Conservation (phyloP, 257 asterid genomes). For the Anisodus acutangulus region DNA sequence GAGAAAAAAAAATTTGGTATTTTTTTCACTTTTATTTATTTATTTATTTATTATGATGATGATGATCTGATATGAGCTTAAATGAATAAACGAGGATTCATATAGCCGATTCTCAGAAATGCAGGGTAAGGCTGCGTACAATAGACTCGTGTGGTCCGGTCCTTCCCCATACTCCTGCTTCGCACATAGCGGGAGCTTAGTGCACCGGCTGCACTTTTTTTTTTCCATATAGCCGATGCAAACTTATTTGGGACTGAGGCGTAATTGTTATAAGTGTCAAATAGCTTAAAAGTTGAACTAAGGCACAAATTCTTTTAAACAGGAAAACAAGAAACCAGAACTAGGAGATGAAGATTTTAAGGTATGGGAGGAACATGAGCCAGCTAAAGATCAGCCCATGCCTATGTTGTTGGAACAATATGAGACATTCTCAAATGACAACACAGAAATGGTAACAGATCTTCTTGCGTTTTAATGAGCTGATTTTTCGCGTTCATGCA, state of each 20-base stretch:
- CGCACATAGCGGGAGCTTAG: too few relatives aligned
- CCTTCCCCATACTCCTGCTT: too few relatives aligned
- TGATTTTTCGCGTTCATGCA: not conserved
- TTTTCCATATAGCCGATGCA: too few relatives aligned
- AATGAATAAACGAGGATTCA: too few relatives aligned
- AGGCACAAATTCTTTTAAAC: not conserved
- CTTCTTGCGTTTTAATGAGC: not conserved
- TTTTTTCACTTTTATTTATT: not conserved
- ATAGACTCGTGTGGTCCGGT: too few relatives aligned
- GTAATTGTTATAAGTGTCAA: not conserved
- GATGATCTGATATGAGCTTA: too few relatives aligned
- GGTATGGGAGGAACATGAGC: conserved; percentile 47
- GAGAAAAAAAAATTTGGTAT: not conserved
- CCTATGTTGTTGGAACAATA: conserved; percentile 73
- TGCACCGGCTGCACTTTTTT: too few relatives aligned
- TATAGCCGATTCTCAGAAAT: too few relatives aligned
- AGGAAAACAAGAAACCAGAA: conserved; percentile 48
- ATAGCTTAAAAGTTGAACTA: not conserved
- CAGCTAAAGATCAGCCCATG: conserved; percentile 58
- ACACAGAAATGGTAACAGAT: conserved; percentile 47
- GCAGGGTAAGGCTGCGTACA: too few relatives aligned
- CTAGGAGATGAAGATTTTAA: conserved; percentile 30
- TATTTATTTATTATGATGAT: not conserved
- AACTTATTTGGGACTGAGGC: too few relatives aligned
- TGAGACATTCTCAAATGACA: conserved; percentile 49